Conservation (phyloP, 1,284 basidiomycete species). For the Puccinia coronata region DNA sequence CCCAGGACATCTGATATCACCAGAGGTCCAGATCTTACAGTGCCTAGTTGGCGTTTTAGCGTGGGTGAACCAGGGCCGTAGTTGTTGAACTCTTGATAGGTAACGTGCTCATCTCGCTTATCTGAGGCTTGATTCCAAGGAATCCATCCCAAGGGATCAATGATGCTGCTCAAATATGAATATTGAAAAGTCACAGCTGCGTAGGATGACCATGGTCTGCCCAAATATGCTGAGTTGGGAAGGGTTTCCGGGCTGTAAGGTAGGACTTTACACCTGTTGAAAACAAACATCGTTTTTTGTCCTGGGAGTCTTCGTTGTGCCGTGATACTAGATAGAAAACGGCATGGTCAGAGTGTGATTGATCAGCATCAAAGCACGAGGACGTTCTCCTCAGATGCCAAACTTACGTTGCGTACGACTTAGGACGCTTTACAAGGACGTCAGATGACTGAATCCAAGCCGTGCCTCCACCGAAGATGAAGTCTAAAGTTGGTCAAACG, state of each 20-base stretch:
- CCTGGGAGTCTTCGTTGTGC: background rate
- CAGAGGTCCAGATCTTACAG: background rate
- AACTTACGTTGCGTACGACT: background rate
- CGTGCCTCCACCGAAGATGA: conserved; percentile 28
- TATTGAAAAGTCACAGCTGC: conserved; percentile 25
- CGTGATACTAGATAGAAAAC: conserved; percentile 24
- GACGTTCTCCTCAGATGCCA: too few relatives aligned
- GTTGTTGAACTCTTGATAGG: conserved; percentile 32
- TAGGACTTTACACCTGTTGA: conserved; percentile 19
- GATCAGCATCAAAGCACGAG: background rate
- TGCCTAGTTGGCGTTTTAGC: background rate
- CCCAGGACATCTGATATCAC: conserved; percentile 6
- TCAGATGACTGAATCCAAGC: conserved; percentile 29
- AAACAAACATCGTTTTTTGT: background rate
- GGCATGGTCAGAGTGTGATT: too few relatives aligned
- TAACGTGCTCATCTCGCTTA: background rate
- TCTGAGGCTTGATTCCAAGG: conserved; percentile 28
- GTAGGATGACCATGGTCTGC: conserved; percentile 23
- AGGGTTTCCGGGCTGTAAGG: background rate
- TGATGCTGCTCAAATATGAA: conserved; percentile 14
- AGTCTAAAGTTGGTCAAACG: background rate
- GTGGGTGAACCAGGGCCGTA: conserved; percentile 13
- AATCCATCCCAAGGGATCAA: conserved; percentile 37
- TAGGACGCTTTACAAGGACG: background rate
- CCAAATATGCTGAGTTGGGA: conserved; percentile 7